Base-by-base conservation (phyloP, 768 basidiomycete genomes). In the Termitomyces sp. region DNA sequence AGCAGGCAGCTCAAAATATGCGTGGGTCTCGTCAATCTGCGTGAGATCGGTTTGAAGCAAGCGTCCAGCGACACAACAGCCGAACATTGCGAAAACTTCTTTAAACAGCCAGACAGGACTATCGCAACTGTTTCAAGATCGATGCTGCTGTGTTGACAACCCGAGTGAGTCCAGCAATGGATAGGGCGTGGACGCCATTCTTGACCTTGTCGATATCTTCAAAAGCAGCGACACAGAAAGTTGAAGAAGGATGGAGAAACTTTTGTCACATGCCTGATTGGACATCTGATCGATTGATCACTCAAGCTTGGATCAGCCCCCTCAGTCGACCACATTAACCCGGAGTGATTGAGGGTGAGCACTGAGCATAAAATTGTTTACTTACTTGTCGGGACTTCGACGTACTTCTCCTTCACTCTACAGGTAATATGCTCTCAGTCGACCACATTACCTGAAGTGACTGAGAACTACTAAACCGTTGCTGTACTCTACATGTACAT, bases 1-100 rank as follows among this genome's bases (percentile, higher is more conserved):
- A 28, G 79, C 77, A 0, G 83, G 80, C 8, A 95, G 79, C 69
- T 91, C 84, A 64, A 93, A 93, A 36, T 86, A 73, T 18, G 89
- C 91, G 63, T 93, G 91, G 0, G 89, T 92, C 44, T 90, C 87
- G 69, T 93, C 91, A 55, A 94, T 78, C 67, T 92, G 89, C 57
- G 84, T 83, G 12, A 92, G 75, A 66, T 93, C 86, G 44, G 91
- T 93, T 72, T 93, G 91, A 10, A 91, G 71, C 30, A 84, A 79
- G 62, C 90, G 86, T 23, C 89, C 89, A 41, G 90, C 89, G 55
- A 91, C 87, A 58, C 84, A 82, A 63, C 89, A 92, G 18, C 89
- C 90, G 66, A 92, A 91, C 89, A 92, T 91, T 23, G 36, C 67
- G 50, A 44, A 41, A n/a, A 55, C 48, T 53, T 44, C 23, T 33